A percentile compares a stretch with the other conserved stretches of the same genome.
Conservation (phyloP, 1,284 basidiomycete species). For the Heterobasidion irregulare region DNA sequence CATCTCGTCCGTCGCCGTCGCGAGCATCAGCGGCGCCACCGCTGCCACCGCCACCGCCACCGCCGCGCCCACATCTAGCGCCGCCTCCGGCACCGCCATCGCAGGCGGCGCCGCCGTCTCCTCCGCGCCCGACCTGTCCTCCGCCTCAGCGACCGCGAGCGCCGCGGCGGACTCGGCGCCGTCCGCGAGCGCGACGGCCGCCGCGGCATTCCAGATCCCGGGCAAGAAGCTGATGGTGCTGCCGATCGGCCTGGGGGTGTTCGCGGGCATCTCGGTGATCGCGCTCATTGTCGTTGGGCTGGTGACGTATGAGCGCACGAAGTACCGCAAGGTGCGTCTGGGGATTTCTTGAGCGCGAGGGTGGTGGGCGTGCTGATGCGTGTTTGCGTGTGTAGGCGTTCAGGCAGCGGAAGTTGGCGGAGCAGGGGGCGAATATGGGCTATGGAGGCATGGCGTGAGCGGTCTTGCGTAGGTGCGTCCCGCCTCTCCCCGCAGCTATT, state of each 20-base stretch:
- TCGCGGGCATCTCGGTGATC: slow-evolving; percentile 74
- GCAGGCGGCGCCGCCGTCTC: slow-evolving; percentile 22
- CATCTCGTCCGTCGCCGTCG: slow-evolving; percentile 4
- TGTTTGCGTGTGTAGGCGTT: slow-evolving; percentile 43
- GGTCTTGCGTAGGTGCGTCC: neutral
- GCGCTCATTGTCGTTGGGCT: slow-evolving; percentile 70
- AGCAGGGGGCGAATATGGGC: slow-evolving; percentile 49
- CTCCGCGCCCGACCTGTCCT: slow-evolving; percentile 17
- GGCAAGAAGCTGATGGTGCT: slow-evolving; percentile 67
- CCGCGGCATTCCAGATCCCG: slow-evolving; percentile 50
- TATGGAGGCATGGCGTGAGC: slow-evolving; percentile 47
- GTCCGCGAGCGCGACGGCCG: slow-evolving; percentile 22
- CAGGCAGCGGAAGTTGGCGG: slow-evolving; percentile 65
- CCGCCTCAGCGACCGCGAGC: slow-evolving; percentile 19
- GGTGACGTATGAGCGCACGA: slow-evolving; percentile 76
- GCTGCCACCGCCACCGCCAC: slow-evolving; percentile 13
- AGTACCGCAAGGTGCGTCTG: slow-evolving; percentile 63
- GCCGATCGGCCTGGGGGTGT: slow-evolving; percentile 74
- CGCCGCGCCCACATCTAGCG: slow-evolving; percentile 1
- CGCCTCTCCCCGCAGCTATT: too few species aligned
- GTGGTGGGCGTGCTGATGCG: neutral
- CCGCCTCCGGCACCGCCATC: slow-evolving; percentile 21
- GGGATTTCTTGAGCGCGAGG: neutral
- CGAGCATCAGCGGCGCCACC: slow-evolving; percentile 8
- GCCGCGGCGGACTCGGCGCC: slow-evolving; percentile 33